Conservation (phyloP, 805 yeast species). For the Saccharomycopsis sp. region DNA sequence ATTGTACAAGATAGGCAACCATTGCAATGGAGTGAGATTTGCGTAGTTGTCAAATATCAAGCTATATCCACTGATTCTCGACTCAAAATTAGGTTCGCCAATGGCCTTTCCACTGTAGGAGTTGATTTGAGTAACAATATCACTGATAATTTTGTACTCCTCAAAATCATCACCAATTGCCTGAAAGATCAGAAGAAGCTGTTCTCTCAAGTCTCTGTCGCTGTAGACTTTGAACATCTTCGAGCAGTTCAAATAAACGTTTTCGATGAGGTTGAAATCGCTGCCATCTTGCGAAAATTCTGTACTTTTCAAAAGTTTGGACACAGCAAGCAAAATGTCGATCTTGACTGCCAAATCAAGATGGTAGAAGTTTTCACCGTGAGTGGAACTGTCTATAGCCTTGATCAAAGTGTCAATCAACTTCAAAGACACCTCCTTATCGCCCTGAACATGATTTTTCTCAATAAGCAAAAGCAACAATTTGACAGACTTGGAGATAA, state of each 20-base stretch:
- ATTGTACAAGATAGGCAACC: slow-evolving; percentile 73
- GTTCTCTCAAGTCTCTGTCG: slow-evolving; percentile 56
- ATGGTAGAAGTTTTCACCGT: slow-evolving; percentile 6
- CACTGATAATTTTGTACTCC: slow-evolving; percentile 40
- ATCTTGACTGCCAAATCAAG: slow-evolving; percentile 36
- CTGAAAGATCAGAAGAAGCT: slow-evolving; percentile 52
- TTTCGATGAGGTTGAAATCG: slow-evolving; percentile 39
- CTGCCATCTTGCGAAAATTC: slow-evolving; percentile 9
- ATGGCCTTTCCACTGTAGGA: slow-evolving; percentile 56
- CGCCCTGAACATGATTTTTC: slow-evolving; percentile 50
- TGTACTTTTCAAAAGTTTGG: slow-evolving; percentile 2
- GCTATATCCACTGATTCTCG: slow-evolving; percentile 62
- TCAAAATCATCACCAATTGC: slow-evolving; percentile 50
- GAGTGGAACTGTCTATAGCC: slow-evolving; percentile 14
- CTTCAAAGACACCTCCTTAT: slow-evolving; percentile 46
- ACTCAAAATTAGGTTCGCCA: slow-evolving; percentile 74
- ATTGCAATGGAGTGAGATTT: slow-evolving; percentile 35
- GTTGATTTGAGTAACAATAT: slow-evolving; percentile 59
- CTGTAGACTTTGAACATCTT: slow-evolving; percentile 51
- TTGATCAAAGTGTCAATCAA: slow-evolving; percentile 48
- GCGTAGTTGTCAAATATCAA: slow-evolving; percentile 28
- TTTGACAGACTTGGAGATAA: slow-evolving; percentile 49
- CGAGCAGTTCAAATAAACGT: slow-evolving; percentile 45
- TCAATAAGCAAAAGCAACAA: slow-evolving; percentile 47
- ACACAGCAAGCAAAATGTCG: slow-evolving; percentile 42